phyloP scores from a whole-genome alignment of 1,284 basidiomycete genomes.

The Singerocomus inundabilis region DNA sequence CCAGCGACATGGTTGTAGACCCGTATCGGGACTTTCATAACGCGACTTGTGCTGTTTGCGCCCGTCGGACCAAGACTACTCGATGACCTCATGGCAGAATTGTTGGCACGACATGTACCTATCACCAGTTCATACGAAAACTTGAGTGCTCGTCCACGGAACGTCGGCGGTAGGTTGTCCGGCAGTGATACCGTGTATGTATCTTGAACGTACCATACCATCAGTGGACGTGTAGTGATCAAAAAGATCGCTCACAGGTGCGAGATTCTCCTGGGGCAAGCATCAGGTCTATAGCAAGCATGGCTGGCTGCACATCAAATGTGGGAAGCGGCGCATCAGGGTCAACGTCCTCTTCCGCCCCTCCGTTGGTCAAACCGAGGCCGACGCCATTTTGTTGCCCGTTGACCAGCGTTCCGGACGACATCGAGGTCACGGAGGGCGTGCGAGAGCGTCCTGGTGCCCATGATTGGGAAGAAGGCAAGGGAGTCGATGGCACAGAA shows the following conservation, averaged over 20 bases:
- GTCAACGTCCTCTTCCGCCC: slow-evolving; percentile 47
- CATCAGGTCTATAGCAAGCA: slow-evolving; percentile 80
- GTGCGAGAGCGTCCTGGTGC: slow-evolving; percentile 18
- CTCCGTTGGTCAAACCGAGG: slow-evolving; percentile 22
- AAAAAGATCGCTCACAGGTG: slow-evolving; percentile 58
- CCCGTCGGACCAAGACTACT: slow-evolving; percentile 36
- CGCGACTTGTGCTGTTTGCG: slow-evolving; percentile 61
- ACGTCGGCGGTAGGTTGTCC: slow-evolving; percentile 83
- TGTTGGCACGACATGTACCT: slow-evolving; percentile 73
- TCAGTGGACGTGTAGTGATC: not conserved
- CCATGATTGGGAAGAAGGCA: slow-evolving; percentile 29
- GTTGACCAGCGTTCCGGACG: slow-evolving; percentile 3
- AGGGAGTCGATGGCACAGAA: slow-evolving; percentile 25
- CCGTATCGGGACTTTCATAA: slow-evolving; percentile 87
- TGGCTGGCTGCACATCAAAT: slow-evolving; percentile 77
- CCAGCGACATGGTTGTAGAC: slow-evolving; percentile 83
- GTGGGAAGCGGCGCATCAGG: slow-evolving; percentile 74
- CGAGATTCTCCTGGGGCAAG: slow-evolving; percentile 79
- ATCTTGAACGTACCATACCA: slow-evolving; percentile 45
- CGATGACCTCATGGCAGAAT: slow-evolving; percentile 26
- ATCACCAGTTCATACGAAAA: slow-evolving; percentile 90
- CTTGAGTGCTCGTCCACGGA: slow-evolving; percentile 76
- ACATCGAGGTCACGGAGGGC: slow-evolving; percentile 19
- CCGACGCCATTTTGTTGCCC: slow-evolving; percentile 20
- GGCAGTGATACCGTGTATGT: slow-evolving; percentile 78